phyloP scores from a whole-genome alignment of 106 monocot genomes.

The Dioscorea alata region DNA sequence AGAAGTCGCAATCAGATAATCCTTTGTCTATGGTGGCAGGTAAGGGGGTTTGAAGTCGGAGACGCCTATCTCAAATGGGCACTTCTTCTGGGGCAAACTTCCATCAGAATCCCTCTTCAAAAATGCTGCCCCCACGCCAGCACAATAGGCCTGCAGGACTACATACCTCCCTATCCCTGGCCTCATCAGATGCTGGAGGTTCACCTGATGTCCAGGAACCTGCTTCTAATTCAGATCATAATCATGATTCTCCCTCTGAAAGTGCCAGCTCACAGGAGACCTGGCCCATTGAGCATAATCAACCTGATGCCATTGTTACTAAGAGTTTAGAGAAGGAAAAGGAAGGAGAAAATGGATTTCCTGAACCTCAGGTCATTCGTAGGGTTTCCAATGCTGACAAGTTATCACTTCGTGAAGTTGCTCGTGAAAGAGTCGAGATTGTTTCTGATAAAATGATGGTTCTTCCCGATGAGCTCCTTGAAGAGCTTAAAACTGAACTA shows the following conservation, averaged over 20 bases:
- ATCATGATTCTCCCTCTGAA: conserved; percentile 75
- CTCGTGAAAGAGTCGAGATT: conserved; percentile 60
- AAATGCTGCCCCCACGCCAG: conserved; percentile 74
- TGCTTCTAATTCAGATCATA: conserved; percentile 62
- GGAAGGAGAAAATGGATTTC: conserved; percentile 35
- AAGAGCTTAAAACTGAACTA: conserved; percentile 82
- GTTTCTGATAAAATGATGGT: conserved; percentile 64
- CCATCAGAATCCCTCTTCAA: conserved; percentile 46
- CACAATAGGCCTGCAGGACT: conserved; percentile 35
- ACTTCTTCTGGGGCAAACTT: conserved; percentile 82
- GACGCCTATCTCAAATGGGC: conserved; percentile 36
- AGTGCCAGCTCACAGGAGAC: conserved; percentile 91
- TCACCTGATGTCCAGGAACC: conserved; percentile 52
- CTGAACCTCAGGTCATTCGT: conserved; percentile 52
- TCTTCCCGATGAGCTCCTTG: conserved; percentile 72
- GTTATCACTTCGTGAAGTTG: conserved; percentile 74
- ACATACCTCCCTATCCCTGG: conserved; percentile 62
- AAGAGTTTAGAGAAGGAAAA: conserved; percentile 63
- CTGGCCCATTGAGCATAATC: conserved; percentile 75
- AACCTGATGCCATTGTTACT: conserved; percentile 12
- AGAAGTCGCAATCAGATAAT: neutral
- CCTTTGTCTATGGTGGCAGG: neutral
- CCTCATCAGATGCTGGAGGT: conserved; percentile 49
- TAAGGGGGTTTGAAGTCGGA: neutral
- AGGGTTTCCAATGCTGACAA: conserved; percentile 38